Evolutionary conservation across 2,329 filamentous ascomycete species (phyloP).

Genomic region (Hypoxylon sp.): DNA sequence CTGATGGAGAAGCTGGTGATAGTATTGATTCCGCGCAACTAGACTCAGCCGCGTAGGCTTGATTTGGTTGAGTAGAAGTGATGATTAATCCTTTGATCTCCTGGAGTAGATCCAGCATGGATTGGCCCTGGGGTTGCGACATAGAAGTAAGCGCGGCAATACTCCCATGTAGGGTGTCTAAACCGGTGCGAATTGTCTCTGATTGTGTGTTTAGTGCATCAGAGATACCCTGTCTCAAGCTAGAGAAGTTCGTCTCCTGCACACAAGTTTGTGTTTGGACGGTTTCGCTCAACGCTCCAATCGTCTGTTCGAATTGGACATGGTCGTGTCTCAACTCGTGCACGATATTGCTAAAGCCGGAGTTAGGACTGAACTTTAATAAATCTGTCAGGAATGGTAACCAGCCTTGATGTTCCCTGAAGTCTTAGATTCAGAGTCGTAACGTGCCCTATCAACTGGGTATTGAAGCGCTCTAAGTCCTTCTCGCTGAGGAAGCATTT

Average conservation of each 20-base stretch:
- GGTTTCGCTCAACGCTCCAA: not conserved
- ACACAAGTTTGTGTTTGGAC: not conserved
- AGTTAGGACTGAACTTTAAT: not conserved
- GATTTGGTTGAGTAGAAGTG: not conserved
- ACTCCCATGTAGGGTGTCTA: not conserved
- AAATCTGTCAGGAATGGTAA: not conserved
- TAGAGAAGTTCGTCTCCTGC: not conserved
- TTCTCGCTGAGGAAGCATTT: slow-evolving; percentile 2
- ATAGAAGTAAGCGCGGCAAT: not conserved
- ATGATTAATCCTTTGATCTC: slow-evolving; percentile 2
- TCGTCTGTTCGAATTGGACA: not conserved
- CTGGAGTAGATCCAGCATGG: slow-evolving; percentile 1
- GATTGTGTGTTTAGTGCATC: not conserved
- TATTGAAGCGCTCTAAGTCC: not conserved
- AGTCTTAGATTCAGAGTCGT: slow-evolving; percentile 4
- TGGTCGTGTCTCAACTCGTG: not conserved
- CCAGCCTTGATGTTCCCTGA: not conserved
- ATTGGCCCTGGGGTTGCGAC: not conserved
- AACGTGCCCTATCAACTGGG: not conserved
- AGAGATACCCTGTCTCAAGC: not conserved
- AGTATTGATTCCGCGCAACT: not conserved
- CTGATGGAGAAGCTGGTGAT: not conserved
- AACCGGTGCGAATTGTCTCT: not conserved
- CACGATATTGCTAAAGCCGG: not conserved
- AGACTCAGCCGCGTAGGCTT: not conserved